phyloP scores from a whole-genome alignment of 1,284 basidiomycete species.

The Sporisorium exsertum region DNA sequence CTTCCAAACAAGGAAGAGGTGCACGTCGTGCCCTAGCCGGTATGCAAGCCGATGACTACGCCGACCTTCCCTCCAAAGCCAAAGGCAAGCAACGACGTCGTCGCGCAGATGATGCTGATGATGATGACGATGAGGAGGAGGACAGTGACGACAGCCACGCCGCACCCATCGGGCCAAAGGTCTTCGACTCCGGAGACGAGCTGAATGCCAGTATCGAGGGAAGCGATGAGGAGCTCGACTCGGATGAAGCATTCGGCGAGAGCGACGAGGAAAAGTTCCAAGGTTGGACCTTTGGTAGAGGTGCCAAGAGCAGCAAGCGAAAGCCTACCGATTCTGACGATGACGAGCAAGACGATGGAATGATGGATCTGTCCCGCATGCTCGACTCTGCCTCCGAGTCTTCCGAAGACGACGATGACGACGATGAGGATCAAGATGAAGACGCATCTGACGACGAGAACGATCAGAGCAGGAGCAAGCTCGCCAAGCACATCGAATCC shows the following conservation, averaged over 20 bases:
- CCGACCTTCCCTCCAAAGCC: slow-evolving; percentile 36
- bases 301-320: slow-evolving; percentile 15
- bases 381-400: slow-evolving; percentile 57
- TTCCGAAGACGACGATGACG: slow-evolving; percentile 29
- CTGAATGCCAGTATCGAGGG: slow-evolving; percentile 46
- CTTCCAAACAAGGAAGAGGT: slow-evolving; percentile 26
- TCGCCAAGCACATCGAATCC: slow-evolving; percentile 41
- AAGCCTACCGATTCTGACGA: slow-evolving; percentile 17
- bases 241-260: slow-evolving; percentile 67
- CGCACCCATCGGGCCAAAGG: slow-evolving; percentile 42
- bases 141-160: slow-evolving; percentile 25
- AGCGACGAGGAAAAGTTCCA: slow-evolving; percentile 64
- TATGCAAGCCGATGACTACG: slow-evolving; percentile 36
- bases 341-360: slow-evolving; percentile 54
- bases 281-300: slow-evolving; percentile 46
- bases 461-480: slow-evolving; percentile 40
- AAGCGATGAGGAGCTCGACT: slow-evolving; percentile 67
- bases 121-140: slow-evolving; percentile 27
- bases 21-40: slow-evolving; percentile 34
- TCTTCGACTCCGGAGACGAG: slow-evolving; percentile 61
- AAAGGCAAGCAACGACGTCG: slow-evolving; percentile 28
- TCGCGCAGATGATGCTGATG: slow-evolving; percentile 8
- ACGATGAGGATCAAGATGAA: slow-evolving; percentile 24
- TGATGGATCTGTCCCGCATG: slow-evolving; percentile 63
- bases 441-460: slow-evolving; percentile 38